Evolutionary conservation across 441 rosid species (phyloP), one percentile per base, ranked within the genome.

Genomic region (Gossypium aridum): DNA sequence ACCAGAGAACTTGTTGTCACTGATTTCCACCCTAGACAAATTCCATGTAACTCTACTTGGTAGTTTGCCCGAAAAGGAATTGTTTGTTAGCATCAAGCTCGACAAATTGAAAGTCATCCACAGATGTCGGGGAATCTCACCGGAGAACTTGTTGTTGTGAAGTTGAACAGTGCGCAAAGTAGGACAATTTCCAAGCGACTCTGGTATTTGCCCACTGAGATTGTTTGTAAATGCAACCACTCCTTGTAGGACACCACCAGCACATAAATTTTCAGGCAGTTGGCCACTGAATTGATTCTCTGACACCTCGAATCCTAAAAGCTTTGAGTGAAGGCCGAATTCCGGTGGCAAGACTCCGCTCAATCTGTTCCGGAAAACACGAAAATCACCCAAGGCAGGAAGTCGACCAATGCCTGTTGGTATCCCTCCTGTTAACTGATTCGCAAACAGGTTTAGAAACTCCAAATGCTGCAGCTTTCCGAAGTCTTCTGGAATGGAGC

Each of bases 1-100:
- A 37, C 99, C 99, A 0, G 91, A 88, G 78, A 95, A 91, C 16
- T 43, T 53, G 75, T 95, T 95, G 86, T 90, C 81, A 66, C 84
- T 86, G 14, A 95, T 84, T 75, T 95, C 96, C 54, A 93, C 69
- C 56, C 94, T 86, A 1, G 93, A 72, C 71, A 94, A 43, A 77
- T 92, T 91, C 93, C 87, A 66, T 13, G 92, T 90, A 47, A 87
- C 28, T 5, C 63, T 74, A 77, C 78, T 81, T 2, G 99, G 98
- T 67, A 95, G 86, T 28, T 66, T 19, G 8, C 99, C 99, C 14
- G 89, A 89, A 78, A 95, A 83, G 0, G 80, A 83, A 72, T 95
- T 95, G 75, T 85, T 72, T 60, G 92, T 88, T 55, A 95, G 61
- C 85, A 59, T 78, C 73, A 95, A 39, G 76, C 79, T 83, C n/a